Base-by-base conservation (phyloP, 495 filamentous ascomycete genomes). In the Aspergillus indologenus region DNA sequence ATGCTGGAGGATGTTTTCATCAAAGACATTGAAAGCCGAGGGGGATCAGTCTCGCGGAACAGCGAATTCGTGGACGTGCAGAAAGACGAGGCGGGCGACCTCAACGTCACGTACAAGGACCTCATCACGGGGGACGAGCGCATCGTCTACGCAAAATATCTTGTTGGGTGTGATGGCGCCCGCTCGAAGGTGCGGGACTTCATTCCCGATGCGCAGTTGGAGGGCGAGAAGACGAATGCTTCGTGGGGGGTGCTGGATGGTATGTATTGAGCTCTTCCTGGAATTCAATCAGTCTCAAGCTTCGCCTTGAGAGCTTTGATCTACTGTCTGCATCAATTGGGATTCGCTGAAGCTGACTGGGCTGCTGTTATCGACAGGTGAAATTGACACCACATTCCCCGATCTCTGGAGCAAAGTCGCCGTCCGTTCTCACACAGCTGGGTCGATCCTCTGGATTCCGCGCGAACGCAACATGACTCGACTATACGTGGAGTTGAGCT, bases 231-330 rank as follows among this genome's bases (percentile, higher is more conserved):
- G 49, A 82, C 79, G 29, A 82, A 86, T 57, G 82, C 84, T 17
- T 77, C 86, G n/a, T 91, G 88, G 88, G 88, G 87, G 44, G 88
- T 91, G 22, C 79, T 91, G 69, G 88, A 91, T 64, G 88, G 87
- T 72, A 60, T 52, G 58, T 29, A n/a, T n/a, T n/a, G n/a, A n/a
- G n/a, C n/a, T n/a, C n/a, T n/a, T n/a, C n/a, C n/a, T n/a, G n/a
- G n/a, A n/a, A n/a, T n/a, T n/a, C n/a, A n/a, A n/a, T n/a, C n/a
- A n/a, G n/a, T n/a, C n/a, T n/a, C n/a, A n/a, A n/a, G n/a, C n/a
- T n/a, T n/a, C n/a, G n/a, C n/a, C n/a, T n/a, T n/a, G n/a, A n/a
- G n/a, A n/a, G n/a, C n/a, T n/a, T n/a, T n/a, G n/a, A n/a, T n/a
- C n/a, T n/a, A n/a, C n/a, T n/a, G n/a, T n/a, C n/a, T n/a, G n/a